Conservation (phyloP, 805 yeast species). For the Metschnikowia borealis region DNA sequence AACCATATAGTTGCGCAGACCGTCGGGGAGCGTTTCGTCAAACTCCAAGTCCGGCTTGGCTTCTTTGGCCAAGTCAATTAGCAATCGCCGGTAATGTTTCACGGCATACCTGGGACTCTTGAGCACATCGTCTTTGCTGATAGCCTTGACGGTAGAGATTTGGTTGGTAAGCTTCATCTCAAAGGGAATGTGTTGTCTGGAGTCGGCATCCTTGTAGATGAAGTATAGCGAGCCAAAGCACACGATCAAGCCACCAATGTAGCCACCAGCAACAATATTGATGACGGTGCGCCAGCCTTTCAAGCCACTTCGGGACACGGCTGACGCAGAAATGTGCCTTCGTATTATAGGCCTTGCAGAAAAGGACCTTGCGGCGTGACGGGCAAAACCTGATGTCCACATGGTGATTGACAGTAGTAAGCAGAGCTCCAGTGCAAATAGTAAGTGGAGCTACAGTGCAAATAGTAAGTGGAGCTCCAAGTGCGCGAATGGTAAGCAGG, state of each 20-base stretch:
- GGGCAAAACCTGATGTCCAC: neutral
- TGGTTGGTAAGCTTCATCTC: conserved; percentile 33
- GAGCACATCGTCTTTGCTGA: conserved; percentile 42
- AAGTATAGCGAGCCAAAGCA: conserved; percentile 37
- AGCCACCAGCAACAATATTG: conserved; percentile 41
- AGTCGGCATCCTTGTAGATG: conserved; percentile 37
- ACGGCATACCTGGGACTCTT: conserved; percentile 40
- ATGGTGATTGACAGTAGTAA: neutral
- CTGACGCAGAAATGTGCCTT: conserved; percentile 1
- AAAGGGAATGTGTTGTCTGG: conserved; percentile 38
- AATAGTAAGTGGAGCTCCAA: neutral
- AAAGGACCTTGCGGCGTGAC: neutral
- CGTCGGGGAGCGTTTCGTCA: conserved; percentile 21
- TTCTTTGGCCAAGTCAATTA: conserved; percentile 31
- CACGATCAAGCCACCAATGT: conserved; percentile 38
- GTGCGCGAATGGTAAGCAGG: no score
- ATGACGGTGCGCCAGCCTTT: conserved; percentile 30
- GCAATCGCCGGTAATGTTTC: conserved; percentile 38
- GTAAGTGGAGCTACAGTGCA: neutral
- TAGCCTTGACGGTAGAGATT: conserved; percentile 37
- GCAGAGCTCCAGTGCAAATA: neutral
- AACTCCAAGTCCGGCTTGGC: conserved; percentile 24
- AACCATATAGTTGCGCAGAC: conserved; percentile 25
- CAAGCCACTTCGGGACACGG: conserved; percentile 7
- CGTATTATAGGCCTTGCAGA: neutral